Evolutionary conservation across 768 basidiomycete genomes (phyloP).

Genomic region (Trametes maxima): DNA sequence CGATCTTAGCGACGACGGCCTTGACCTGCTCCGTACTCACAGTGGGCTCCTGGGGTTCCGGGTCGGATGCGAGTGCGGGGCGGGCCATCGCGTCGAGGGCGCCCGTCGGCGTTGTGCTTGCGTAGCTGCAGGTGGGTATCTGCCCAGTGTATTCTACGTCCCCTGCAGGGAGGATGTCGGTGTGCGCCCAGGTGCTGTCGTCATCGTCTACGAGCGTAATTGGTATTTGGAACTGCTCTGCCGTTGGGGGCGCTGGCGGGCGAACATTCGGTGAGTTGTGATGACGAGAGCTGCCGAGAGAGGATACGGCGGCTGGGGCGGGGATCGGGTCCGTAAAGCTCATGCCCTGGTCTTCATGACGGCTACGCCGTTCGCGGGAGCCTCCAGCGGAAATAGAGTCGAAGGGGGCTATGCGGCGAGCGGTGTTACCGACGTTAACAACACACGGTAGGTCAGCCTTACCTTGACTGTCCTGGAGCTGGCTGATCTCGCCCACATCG

Average conservation of each 20-base stretch:
- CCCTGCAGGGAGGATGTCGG: too few relatives aligned
- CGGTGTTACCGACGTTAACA: background rate
- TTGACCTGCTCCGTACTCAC: slow-evolving; percentile 2
- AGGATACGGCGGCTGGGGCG: background rate
- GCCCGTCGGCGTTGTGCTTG: background rate
- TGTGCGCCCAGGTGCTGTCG: too few relatives aligned
- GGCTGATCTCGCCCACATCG: too few relatives aligned
- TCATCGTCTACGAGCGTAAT: too few relatives aligned
- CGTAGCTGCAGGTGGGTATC: background rate
- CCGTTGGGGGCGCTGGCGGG: too few relatives aligned
- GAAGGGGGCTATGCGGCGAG: background rate
- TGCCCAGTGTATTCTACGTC: background rate
- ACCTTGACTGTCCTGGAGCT: background rate
- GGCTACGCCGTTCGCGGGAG: background rate
- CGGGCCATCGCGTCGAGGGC: too few relatives aligned
- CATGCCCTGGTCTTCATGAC: background rate
- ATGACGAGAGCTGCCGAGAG: background rate
- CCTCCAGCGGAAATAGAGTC: slow-evolving; percentile 2
- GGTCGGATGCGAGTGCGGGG: background rate
- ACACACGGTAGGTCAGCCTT: too few relatives aligned
- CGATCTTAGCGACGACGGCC: slow-evolving; percentile 8
- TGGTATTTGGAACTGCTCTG: too few relatives aligned
- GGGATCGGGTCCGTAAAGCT: background rate
- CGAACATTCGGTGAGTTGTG: too few relatives aligned
- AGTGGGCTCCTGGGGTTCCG: background rate